Conservation (phyloP, 2,329 filamentous ascomycete genomes). For the Colletotrichum liaoningense region DNA sequence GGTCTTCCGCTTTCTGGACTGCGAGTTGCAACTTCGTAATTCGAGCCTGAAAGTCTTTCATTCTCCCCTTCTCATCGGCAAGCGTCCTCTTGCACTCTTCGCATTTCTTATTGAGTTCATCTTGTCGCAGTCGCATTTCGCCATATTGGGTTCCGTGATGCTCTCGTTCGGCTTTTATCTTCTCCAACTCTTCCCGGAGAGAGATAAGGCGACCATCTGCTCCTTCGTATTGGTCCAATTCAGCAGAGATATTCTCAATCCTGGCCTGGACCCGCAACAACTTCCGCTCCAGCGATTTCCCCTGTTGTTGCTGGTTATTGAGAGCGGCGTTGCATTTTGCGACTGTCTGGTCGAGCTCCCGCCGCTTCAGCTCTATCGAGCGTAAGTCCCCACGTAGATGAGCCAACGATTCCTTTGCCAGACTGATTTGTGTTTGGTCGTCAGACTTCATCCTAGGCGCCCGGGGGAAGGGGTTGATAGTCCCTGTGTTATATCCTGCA, state of each 20-base stretch:
- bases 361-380: constrained; percentile 61
- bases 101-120: constrained; percentile 56
- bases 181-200: constrained; percentile 68
- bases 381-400: constrained; percentile 67
- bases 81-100: constrained; percentile 53
- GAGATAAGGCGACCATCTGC: constrained; percentile 74
- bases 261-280: constrained; percentile 71
- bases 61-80: constrained; percentile 49
- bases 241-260: constrained; percentile 63
- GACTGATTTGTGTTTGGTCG: constrained; percentile 71
- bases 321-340: constrained; percentile 60
- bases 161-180: constrained; percentile 56
- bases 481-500: constrained; percentile 47
- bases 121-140: constrained; percentile 60
- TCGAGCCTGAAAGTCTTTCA: constrained; percentile 42
- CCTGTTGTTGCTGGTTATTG: constrained; percentile 53
- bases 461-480: constrained; percentile 59
- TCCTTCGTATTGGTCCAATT: constrained; percentile 75
- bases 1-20: constrained; percentile 57
- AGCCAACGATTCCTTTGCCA: constrained; percentile 61
- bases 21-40: constrained; percentile 69
- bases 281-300: constrained; percentile 59
- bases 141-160: constrained; percentile 68
- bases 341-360: constrained; percentile 58
- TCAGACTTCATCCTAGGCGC: constrained; percentile 84